Evolutionary conservation across 2,329 filamentous ascomycete species (phyloP), one percentile per base, ranked within the genome.

Genomic region (Ophiostoma australiae): DNA sequence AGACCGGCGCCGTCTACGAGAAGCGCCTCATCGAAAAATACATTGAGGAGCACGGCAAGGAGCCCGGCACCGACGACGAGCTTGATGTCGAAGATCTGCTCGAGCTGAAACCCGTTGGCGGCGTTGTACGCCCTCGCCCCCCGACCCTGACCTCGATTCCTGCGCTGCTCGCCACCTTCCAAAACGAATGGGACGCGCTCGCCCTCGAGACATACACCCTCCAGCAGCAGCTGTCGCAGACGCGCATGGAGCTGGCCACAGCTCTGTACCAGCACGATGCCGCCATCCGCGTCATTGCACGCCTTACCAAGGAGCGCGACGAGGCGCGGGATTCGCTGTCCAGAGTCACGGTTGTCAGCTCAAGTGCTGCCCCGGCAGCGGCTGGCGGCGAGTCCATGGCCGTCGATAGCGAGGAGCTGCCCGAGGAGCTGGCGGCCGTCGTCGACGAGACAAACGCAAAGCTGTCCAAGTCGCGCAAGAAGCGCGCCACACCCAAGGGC

Each of bases 261-360:
- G 92, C 95, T 0, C 85, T 99, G 33, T 99, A 99, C 81, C 94
- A 98, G 81, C 92, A 98, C 76, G 95, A 99, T 84, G 94, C 95
- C 1, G 95, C 95, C n/a, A 90, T 97, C 68, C 87, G 95, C 74
- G 95, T 99, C 68, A 97, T 99, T 81, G 93, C 93, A 74, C 88
- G 94, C 67, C 79, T 99, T 79, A 91, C 91, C n/a, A 90, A 88
- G 78, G 95, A 99, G 84, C 85, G 95, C 74, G 94, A 99, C 77
- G 94, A 98, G 80, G 94, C 95, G 66, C 87, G 94, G 74, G 91
- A 95, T 80, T 92, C 95, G 17, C 83, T 99, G 69, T 93, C 93
- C 48, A 93, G 92, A 78, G 87, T 98, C 17, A 92, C 91, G 1
- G 89, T 97, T 15, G 63, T 66, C 63, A 66, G 63, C 63, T 66